A percentile compares a stretch with the other conserved stretches of the same genome.
phyloP scores from a whole-genome alignment of 2,329 filamentous ascomycete species.

The Fusarium sp. region DNA sequence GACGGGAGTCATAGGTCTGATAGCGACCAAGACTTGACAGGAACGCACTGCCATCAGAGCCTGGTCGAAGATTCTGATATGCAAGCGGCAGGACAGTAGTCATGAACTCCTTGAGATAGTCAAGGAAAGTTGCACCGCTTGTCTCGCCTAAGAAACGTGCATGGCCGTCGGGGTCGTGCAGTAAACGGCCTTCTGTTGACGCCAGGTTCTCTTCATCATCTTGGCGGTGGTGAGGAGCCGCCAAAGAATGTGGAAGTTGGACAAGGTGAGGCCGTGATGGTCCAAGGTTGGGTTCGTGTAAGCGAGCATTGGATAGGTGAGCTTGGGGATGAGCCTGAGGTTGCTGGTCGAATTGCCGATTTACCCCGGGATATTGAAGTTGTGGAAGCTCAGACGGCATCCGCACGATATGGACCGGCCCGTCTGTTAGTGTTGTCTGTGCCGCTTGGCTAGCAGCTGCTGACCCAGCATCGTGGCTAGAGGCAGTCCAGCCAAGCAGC shows the following conservation, averaged over 20 bases:
- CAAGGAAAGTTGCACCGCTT: conserved; percentile 64
- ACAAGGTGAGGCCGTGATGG: conserved; percentile 22
- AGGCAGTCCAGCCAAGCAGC: conserved; percentile 43
- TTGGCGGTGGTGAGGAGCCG: conserved; percentile 25
- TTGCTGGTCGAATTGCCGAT: conserved; percentile 31
- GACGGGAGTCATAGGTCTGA: conserved; percentile 62
- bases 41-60: conserved; percentile 52
- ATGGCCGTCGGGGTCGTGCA: conserved; percentile 61
- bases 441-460: conserved; percentile 19
- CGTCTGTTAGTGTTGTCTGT: conserved; percentile 22
- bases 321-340: conserved; percentile 16
- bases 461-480: conserved; percentile 24
- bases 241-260: conserved; percentile 5
- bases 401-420: conserved; percentile 8
- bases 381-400: conserved; percentile 25
- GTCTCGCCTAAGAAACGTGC: conserved; percentile 64
- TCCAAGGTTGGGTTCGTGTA: conserved; percentile 9
- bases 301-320: conserved; percentile 31
- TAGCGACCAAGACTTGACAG: conserved; percentile 60
- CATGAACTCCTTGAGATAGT: conserved; percentile 64
- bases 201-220: conserved; percentile 46
- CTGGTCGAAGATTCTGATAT: conserved; percentile 42
- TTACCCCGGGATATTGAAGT: conserved; percentile 33
- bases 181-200: conserved; percentile 56
- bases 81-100: conserved; percentile 55